Evolutionary conservation across 1,284 basidiomycete genomes (phyloP), one percentile per base, ranked within the genome.

Genomic region (Flammula alnicola): DNA sequence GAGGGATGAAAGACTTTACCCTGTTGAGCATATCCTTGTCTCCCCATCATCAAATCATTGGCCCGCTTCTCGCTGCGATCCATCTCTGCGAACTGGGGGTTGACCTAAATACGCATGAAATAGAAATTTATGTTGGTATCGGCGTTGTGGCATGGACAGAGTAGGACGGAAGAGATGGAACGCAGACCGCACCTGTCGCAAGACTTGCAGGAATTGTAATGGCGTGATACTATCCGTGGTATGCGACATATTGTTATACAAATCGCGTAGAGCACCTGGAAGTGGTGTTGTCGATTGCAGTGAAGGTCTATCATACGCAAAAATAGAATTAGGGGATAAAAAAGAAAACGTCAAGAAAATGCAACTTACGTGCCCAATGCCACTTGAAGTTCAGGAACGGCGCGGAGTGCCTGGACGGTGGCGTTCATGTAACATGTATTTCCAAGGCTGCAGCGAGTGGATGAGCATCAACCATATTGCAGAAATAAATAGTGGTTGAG

Each of bases 391-490:
- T 98, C 93, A 0, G 95, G 94, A 47, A 99, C 90, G 2, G 89
- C 85, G 14, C 93, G 87, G 55, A 99, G 78, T 11, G 93, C 89
- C 73, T 99, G 96, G 2, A 99, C 76, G 0, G 93, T 95, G 5
- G 96, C 87, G 65, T 98, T 98, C 84, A 98, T 92, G 70, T 98
- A 98, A 63, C 93, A 95, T 0, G 93, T 95, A 65, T 95, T 95
- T 31, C 93, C 93, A 36, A 92, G 72, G 61, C 82, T 85, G 53
- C 20, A 42, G n/a, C n/a, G n/a, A n/a, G n/a, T n/a, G n/a, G n/a
- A n/a, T n/a, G n/a, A n/a, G n/a, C n/a, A n/a, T n/a, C n/a, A n/a
- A n/a, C n/a, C n/a, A n/a, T n/a, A n/a, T n/a, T n/a, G n/a, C n/a
- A n/a, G n/a, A 29, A 12, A n/a, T n/a, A 12, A 27, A 27, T 29